Evolutionary conservation across 106 monocot species (phyloP).

Genomic region (Dioscorea dumetorum): DNA sequence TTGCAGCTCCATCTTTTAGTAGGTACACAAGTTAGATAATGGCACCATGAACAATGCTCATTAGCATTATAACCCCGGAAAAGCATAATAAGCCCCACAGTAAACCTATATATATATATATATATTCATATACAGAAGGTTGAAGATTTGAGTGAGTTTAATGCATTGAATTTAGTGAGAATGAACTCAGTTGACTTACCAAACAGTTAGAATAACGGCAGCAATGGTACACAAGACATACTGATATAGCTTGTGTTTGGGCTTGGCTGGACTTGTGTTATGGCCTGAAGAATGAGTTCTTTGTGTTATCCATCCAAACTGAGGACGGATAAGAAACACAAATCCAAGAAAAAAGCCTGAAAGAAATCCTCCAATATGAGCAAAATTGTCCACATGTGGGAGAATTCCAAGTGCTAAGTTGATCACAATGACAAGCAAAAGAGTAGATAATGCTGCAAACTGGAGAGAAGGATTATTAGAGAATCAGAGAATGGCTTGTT

Average conservation of each 20-base stretch:
- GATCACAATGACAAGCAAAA: constrained; percentile 68
- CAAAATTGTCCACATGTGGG: constrained; percentile 81
- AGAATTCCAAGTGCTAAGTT: constrained; percentile 83
- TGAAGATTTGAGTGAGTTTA: too few relatives aligned
- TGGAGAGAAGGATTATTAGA: constrained; percentile 19
- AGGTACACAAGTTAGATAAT: constrained; percentile 61
- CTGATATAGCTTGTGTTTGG: constrained; percentile 52
- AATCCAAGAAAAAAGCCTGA: constrained; percentile 76
- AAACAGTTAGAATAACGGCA: constrained; percentile 26
- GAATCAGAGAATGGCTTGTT: too few relatives aligned
- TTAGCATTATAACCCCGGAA: constrained; percentile 47
- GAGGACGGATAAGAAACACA: constrained; percentile 58
- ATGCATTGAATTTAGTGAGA: too few relatives aligned
- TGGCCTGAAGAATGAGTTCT: constrained; percentile 30
- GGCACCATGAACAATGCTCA: constrained; percentile 72
- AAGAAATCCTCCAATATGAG: constrained; percentile 72
- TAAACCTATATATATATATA: constrained; percentile 36
- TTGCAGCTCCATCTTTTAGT: constrained; percentile 39
- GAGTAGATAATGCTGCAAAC: constrained; percentile 73
- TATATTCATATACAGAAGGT: too few relatives aligned
- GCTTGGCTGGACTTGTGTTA: constrained; percentile 15
- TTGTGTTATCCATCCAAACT: constrained; percentile 46
- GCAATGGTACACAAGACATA: constrained; percentile 37
- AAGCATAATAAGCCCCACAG: constrained; percentile 44
- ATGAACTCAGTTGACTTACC: constrained; percentile 11